Evolutionary conservation across 371 early-diverging fungal genomes (phyloP), one percentile per base, ranked within the genome.

Genomic region (Apophysomyces sp.): DNA sequence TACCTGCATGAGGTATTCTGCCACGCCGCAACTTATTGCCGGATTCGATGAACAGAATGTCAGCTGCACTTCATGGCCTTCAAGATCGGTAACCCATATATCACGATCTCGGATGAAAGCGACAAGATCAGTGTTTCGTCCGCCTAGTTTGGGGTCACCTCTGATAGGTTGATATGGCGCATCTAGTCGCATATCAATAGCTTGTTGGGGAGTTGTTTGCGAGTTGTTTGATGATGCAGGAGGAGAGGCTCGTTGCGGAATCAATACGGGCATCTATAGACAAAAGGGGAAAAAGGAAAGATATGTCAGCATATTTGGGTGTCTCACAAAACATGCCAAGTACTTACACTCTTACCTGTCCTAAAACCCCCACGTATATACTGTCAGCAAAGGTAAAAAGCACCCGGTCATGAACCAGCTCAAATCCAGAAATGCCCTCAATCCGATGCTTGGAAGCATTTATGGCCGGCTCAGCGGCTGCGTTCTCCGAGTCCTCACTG

Each of bases 1-100:
- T 74, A 79, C 82, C 71, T 90, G 90, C 89, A 90, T 89, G 54
- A 92, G 79, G 69, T 87, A 90, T 58, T 92, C 92, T 1, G 86
- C 85, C 28, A 79, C 66, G n/a, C 92, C 92, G 63, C 85, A 84
- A 37, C 74, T 77, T 18, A 86, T 62, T 5, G 65, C 60, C 28
- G 56, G 60, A 52, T 75, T 75, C 9, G 61, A 61, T 11, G 78
- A 71, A 34, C 83, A 82, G 55, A 81, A 80, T 15, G 92, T 91
- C 27, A 91, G 72, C 52, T 85, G 88, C 9, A 73, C 73, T 56
- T 91, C 92, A 7, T 71, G 52, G 0, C 90, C 92, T 9, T 77
- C 60, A 6, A 77, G 58, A 13, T 85, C 82, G 18, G 77, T 69
- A 0, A 88, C 81, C 88, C 89, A 91, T 24, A 91, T 72, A 69